Conservation (phyloP, 2,329 filamentous ascomycete species). For the Fusarium piperis region DNA sequence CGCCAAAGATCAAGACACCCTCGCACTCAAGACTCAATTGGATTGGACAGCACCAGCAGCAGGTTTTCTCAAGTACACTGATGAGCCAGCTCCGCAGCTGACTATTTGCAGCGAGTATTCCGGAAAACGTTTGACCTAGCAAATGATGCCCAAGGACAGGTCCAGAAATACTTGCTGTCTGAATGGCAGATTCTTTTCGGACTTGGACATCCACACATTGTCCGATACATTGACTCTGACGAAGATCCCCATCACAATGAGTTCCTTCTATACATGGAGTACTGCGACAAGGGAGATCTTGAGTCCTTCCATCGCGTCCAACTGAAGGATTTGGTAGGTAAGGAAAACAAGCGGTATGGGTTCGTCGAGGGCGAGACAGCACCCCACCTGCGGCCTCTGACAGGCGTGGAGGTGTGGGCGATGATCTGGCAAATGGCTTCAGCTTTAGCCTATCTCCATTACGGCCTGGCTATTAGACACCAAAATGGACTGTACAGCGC, state of each 20-base stretch:
- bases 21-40: too few relatives aligned
- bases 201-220: background rate
- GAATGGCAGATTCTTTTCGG: background rate
- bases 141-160: background rate
- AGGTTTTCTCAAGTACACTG: too few relatives aligned
- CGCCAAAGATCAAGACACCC: too few relatives aligned
- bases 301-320: background rate
- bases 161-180: background rate
- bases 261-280: background rate
- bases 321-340: background rate
- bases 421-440: background rate
- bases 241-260: background rate
- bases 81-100: too few relatives aligned
- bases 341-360: background rate
- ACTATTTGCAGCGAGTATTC: background rate
- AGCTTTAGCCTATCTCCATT: background rate
- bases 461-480: background rate
- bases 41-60: background rate
- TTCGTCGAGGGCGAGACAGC: background rate
- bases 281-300: background rate
- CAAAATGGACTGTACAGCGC: accelerated
- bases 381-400: background rate
- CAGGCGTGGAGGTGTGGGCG: background rate
- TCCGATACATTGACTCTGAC: background rate
- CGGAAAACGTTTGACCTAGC: background rate